Evolutionary conservation across 2,329 filamentous ascomycete genomes (phyloP).

Genomic region (Pestalotiopsis sp.): DNA sequence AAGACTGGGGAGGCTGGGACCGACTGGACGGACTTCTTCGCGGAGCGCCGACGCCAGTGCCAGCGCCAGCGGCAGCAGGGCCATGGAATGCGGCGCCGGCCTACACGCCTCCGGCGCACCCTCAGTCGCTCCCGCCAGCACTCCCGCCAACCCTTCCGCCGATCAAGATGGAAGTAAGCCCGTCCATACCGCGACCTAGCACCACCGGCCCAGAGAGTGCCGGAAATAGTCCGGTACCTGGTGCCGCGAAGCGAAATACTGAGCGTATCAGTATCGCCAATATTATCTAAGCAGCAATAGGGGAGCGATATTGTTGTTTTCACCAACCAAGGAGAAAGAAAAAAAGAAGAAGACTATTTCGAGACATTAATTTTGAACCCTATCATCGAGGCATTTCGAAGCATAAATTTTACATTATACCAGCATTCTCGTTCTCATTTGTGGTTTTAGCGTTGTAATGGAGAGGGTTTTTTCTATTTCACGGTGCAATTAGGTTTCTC

Average conservation of each 20-base stretch:
- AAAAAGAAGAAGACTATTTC: not conserved
- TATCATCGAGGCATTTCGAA: not conserved
- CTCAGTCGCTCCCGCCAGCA: slow-evolving; percentile 27
- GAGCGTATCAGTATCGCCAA: slow-evolving; percentile 49
- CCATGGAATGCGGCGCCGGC: slow-evolving; percentile 27
- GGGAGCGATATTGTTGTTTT: not conserved
- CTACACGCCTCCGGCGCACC: slow-evolving; percentile 21
- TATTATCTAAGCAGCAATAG: slow-evolving; percentile 38
- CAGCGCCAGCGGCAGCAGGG: slow-evolving; percentile 16
- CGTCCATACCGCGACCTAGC: slow-evolving; percentile 24
- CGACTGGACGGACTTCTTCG: slow-evolving; percentile 67
- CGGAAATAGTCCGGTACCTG: slow-evolving; percentile 35
- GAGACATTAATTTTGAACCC: not conserved
- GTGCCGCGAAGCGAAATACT: slow-evolving; percentile 39
- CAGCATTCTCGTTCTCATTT: slow-evolving; percentile 4
- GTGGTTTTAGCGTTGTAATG: not conserved
- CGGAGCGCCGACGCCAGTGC: slow-evolving; percentile 28
- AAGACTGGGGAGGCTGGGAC: slow-evolving; percentile 82
- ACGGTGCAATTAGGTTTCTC: slow-evolving; percentile 1
- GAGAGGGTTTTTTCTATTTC: not conserved
- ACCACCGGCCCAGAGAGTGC: slow-evolving; percentile 24
- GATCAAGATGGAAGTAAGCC: slow-evolving; percentile 33
- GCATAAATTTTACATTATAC: not conserved
- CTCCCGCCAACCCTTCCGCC: slow-evolving; percentile 30
- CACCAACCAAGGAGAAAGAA: not conserved